Conservation (phyloP, 768 basidiomycete genomes). For the Paxillus involutus region DNA sequence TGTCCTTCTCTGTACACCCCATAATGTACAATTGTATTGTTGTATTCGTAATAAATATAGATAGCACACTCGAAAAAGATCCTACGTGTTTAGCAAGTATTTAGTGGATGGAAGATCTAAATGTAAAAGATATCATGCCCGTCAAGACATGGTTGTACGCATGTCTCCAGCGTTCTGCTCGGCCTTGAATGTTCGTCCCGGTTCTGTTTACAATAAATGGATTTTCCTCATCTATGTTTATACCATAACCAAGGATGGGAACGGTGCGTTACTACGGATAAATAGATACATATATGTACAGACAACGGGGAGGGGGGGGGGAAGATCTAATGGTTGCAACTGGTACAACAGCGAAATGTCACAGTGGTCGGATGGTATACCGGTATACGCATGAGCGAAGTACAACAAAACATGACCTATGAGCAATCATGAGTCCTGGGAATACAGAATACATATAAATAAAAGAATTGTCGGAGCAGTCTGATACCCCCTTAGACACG, state of each 20-base stretch:
- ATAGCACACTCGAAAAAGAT: neutral
- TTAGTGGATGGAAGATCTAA: no score
- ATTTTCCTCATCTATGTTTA: neutral
- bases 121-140: no score
- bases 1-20: slow-evolving; percentile 11
- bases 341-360: neutral
- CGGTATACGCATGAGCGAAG: neutral
- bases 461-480: neutral
- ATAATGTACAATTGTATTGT: slow-evolving; percentile 10
- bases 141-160: no score
- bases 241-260: neutral
- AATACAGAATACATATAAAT: neutral
- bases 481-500: slow-evolving; percentile 34
- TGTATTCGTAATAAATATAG: slow-evolving; percentile 20
- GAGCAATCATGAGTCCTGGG: neutral
- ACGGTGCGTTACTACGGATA: neutral
- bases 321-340: neutral
- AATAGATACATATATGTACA: no score
- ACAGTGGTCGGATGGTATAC: neutral
- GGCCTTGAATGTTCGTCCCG: no score
- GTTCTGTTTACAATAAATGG: neutral
- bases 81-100: no score
- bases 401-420: neutral
- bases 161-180: no score
- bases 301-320: slow-evolving; percentile 3